These are phyloP conservation scores for Themeda triandra DNA, from an alignment of 176 grass and related monocot species.

Conservation along the genomic window DNA sequence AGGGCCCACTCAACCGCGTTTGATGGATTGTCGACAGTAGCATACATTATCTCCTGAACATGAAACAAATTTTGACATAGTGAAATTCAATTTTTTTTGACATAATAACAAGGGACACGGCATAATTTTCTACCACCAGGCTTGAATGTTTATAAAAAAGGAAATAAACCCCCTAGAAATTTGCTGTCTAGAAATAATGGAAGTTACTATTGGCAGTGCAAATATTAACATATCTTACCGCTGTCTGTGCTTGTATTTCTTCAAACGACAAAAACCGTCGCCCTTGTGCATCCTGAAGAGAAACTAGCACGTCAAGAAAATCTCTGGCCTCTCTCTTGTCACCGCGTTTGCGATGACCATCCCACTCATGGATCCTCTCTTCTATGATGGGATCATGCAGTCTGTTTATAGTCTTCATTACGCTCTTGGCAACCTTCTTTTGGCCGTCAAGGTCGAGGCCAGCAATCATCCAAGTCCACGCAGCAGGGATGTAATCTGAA, in stretches of 20 bases:
- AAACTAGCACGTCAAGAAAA: background rate
- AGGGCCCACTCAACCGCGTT: background rate
- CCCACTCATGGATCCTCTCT: background rate
- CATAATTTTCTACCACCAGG: too few relatives aligned
- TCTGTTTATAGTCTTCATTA: background rate
- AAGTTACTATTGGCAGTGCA: too few relatives aligned
- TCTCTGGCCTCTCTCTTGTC: background rate
- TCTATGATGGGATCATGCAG: background rate
- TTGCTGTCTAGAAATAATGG: too few relatives aligned
- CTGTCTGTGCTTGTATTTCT: slow-evolving; percentile 31
- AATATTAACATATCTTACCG: background rate
- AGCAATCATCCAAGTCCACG: background rate
- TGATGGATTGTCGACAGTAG: background rate
- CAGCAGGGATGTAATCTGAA: background rate
- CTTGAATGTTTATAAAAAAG: too few relatives aligned
- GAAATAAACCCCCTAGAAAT: too few relatives aligned
- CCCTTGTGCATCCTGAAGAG: background rate
- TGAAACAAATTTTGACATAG: background rate
- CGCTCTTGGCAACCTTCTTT: background rate
- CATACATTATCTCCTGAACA: slow-evolving; percentile 16
- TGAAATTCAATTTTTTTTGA: too few relatives aligned
- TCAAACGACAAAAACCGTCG: background rate
- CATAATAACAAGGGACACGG: too few relatives aligned
- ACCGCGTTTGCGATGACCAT: background rate
- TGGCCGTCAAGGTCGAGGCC: background rate